phyloP scores from a whole-genome alignment of 306 rosid species.

The Quercus engelmannii region DNA sequence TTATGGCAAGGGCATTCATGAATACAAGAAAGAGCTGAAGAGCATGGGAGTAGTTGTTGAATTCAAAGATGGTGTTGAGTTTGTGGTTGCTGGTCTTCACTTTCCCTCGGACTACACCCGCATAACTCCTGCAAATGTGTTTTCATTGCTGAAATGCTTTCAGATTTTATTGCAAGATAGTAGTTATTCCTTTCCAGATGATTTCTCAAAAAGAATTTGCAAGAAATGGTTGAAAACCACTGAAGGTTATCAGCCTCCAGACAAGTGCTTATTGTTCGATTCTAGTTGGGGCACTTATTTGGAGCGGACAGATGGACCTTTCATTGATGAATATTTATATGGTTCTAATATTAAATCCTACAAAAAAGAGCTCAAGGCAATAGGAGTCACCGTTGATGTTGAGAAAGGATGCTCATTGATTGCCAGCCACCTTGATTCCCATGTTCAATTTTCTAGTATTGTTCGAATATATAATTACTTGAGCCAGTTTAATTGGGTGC shows the following conservation, averaged over 20 bases:
- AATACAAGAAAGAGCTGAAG: constrained; percentile 53
- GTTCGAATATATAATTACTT: constrained; percentile 39
- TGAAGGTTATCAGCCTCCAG: constrained; percentile 51
- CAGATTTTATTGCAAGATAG: constrained; percentile 9
- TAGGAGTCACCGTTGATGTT: constrained; percentile 49
- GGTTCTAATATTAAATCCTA: constrained; percentile 40
- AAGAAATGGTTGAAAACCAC: constrained; percentile 58
- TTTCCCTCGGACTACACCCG: constrained; percentile 36
- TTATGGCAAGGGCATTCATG: constrained; percentile 43
- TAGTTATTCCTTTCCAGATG: constrained; percentile 19
- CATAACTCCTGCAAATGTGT: constrained; percentile 39
- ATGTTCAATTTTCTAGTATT: constrained; percentile 22
- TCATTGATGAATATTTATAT: constrained; percentile 53
- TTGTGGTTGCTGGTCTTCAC: constrained; percentile 33
- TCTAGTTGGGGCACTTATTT: constrained; percentile 35
- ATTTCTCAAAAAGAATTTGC: constrained; percentile 34
- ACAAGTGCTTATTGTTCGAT: constrained; percentile 48
- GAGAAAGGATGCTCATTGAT: constrained; percentile 40
- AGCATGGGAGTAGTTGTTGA: constrained; percentile 48
- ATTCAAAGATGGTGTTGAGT: constrained; percentile 44
- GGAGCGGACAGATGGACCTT: constrained; percentile 60
- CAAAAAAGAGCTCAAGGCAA: constrained; percentile 43
- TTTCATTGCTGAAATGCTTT: constrained; percentile 55
- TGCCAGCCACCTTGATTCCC: constrained; percentile 37
- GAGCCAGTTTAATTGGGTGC: neutral